Evolutionary conservation across 352 stramenopile genomes (phyloP).

Genomic region (Hyaloperonospora arabidopsidis): DNA sequence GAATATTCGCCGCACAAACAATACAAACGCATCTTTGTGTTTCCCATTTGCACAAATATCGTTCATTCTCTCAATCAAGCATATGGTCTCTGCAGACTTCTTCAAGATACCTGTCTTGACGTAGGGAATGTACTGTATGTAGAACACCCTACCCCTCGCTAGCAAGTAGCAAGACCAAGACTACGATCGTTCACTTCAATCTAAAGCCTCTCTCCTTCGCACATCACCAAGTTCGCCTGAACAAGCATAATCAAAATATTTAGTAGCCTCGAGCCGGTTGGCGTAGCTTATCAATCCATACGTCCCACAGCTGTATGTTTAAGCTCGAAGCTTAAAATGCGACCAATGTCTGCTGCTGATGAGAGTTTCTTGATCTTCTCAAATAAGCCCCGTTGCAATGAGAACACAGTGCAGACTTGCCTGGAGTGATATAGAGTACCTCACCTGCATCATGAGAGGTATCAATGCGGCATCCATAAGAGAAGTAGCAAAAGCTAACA

Average conservation of each 20-base stretch:
- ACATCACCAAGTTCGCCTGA: not conserved
- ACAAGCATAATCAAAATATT: not conserved
- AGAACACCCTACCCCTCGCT: too few species aligned
- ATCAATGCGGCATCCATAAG: constrained; percentile 31
- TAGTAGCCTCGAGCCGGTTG: constrained; percentile 41
- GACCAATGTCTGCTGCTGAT: constrained; percentile 58
- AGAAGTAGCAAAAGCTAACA: not conserved
- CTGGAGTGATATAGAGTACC: constrained; percentile 76
- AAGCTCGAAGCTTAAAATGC: constrained; percentile 69
- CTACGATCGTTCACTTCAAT: constrained; percentile 1
- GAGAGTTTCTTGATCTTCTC: constrained; percentile 74
- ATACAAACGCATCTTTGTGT: too few species aligned
- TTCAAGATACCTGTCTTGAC: too few species aligned
- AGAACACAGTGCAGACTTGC: constrained; percentile 57
- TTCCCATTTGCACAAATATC: too few species aligned
- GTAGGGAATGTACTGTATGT: too few species aligned
- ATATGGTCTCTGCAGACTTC: too few species aligned
- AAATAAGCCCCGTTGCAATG: constrained; percentile 58
- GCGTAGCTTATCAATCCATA: constrained; percentile 74
- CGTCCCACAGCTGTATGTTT: constrained; percentile 77
- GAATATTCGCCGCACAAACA: too few species aligned
- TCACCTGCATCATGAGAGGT: constrained; percentile 67
- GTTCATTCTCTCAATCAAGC: too few species aligned
- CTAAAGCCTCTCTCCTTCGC: not conserved
- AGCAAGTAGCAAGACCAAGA: too few species aligned